Base-by-base conservation (phyloP, 305 asterid species). In the Lippia alba region DNA sequence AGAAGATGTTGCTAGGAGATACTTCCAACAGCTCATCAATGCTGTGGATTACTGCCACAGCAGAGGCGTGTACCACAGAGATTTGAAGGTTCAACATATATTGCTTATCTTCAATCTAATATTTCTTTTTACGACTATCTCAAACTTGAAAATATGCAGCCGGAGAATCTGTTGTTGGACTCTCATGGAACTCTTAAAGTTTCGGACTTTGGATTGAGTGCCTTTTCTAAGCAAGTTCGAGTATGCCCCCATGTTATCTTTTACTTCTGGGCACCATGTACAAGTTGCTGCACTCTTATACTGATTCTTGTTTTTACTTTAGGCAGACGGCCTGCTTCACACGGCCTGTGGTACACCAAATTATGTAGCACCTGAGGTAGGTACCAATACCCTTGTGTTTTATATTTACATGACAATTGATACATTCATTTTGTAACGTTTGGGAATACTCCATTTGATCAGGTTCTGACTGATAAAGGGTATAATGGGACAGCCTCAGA, bases 401-500 rank as follows among this genome's bases (percentile, higher is more conserved):
- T 4, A 12, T n/a, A 48, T 11, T 5, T 44, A 11, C 10, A 24
- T 44, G 49, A 44, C 3, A 44, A 36, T 36, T 36, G 9, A 36
- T 4, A 4, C 9, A 36, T 64, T 56, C 73, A 2, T 62, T 63
- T 60, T 64, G 62, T 32, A 60, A 72, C 58, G 67, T 63, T 75
- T 79, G 78, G 81, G 53, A 60, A 56, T 34, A 51, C 5, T 15
- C 62, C 74, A 78, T 20, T 15, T 41, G 16, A 18, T 73, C 81
- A 91, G 96, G 97, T 91, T 71, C 76, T 89, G 70, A 68, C 81
- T 1, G 91, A 86, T 59, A 87, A 89, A 86, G 97, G 95, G 68
- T 87, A 91, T 76, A 83, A 86, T 81, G 97, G 97, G 67, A 78
- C 90, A 59, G 62, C 96, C 51, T 83, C 92, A 65, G 97, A 91